Evolutionary conservation across 208 protist genomes (phyloP), one percentile per base, ranked within the genome.

Genomic region (Trypanosoma lewisi): DNA sequence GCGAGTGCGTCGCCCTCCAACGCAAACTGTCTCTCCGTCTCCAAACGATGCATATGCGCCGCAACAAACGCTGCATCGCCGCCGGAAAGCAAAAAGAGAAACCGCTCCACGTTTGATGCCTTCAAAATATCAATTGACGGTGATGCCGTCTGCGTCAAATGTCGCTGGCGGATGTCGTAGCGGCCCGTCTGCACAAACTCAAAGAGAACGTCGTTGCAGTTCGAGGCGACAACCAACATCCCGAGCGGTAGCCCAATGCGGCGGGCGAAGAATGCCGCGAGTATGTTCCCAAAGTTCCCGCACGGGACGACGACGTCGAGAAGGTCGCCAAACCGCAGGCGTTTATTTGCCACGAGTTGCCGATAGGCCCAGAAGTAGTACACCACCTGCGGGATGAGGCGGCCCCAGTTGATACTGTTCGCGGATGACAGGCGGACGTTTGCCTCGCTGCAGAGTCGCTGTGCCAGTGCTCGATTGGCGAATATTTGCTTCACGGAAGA

Each of bases 371-470:
- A 96, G 70, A 98, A 97, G 80, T 98, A 98, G 82, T 98, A 98
- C 14, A 85, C 89, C 17, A 98, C 95, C 75, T 99, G 97, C 30
- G 94, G 93, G 52, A 98, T 86, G 37, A 99, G 91, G 36, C 97
- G 83, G 1, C 95, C 97, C 94, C 96, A 99, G 86, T 99, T 99
- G 81, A 99, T 99, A 52, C 87, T 97, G 82, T 99, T 99, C 11
- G 97, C 92, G 11, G 95, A 97, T n/a, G 85, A 94, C 7, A 99
- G 77, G 1, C 68, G 63, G 61, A 87, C 67, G 2, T 63, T 47
- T 7, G 73, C 58, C 39, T 55, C 61, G 23, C 49, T 70, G 39
- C 63, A 74, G 25, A 97, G 75, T 54, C 76, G 59, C 44, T 78
- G 57, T 33, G 79, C 86, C 63, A 98, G 88, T 2, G 47, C 47